Conservation (phyloP, 352 stramenopile genomes). For the Globisporangium barbulae region DNA sequence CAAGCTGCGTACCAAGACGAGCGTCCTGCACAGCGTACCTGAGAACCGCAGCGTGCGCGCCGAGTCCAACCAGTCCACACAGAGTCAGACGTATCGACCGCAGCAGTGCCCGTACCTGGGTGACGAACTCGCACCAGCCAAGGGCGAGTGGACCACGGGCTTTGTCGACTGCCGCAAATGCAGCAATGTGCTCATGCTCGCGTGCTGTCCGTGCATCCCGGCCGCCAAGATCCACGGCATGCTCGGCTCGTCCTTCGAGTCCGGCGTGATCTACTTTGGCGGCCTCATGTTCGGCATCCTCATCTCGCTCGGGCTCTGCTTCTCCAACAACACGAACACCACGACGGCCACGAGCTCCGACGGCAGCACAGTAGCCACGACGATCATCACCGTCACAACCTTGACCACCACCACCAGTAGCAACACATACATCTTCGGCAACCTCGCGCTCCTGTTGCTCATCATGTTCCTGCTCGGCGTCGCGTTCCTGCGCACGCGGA, state of each 20-base stretch:
- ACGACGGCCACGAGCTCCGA: neutral
- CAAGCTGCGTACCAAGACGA: slow-evolving; percentile 15
- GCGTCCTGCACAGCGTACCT: slow-evolving; percentile 7
- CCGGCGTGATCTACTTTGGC: slow-evolving; percentile 42
- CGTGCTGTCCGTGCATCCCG: slow-evolving; percentile 41
- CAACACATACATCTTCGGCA: neutral
- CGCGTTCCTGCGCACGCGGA: slow-evolving; percentile 33
- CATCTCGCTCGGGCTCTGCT: slow-evolving; percentile 31
- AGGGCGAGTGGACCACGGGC: slow-evolving; percentile 8
- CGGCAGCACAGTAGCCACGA: neutral
- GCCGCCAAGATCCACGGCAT: slow-evolving; percentile 34
- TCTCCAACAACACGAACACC: slow-evolving; percentile 12
- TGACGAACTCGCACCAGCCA: neutral
- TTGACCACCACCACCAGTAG: neutral
- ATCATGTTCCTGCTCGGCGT: slow-evolving; percentile 37
- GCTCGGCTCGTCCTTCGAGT: slow-evolving; percentile 35
- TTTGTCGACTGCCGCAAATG: slow-evolving; percentile 4
- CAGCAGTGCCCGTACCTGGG: neutral
- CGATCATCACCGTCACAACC: neutral
- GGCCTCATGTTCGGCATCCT: slow-evolving; percentile 33
- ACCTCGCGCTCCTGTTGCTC: slow-evolving; percentile 25
- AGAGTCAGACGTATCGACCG: slow-evolving; percentile 1
- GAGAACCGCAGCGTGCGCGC: slow-evolving; percentile 13
- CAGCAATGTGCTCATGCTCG: slow-evolving; percentile 10
- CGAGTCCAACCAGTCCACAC: slow-evolving; percentile 15